Evolutionary conservation across 257 asterid genomes (phyloP).

Genomic region (Cordia subcordata): DNA sequence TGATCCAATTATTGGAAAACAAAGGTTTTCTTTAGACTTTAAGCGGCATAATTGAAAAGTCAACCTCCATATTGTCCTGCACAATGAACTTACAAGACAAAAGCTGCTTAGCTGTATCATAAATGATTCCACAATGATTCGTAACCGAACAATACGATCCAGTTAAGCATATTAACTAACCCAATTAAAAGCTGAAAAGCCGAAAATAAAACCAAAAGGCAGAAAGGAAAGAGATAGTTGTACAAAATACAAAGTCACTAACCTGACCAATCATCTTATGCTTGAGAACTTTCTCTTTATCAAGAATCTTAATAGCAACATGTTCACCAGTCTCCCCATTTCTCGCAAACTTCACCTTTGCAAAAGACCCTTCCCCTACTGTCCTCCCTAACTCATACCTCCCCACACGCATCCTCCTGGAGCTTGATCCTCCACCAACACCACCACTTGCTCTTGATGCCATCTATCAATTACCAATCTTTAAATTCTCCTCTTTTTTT

Average conservation of each 20-base stretch:
- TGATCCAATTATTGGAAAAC: too few species aligned
- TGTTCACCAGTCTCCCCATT: constrained; percentile 68
- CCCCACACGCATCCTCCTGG: constrained; percentile 64
- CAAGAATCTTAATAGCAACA: constrained; percentile 95
- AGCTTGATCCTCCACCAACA: constrained; percentile 7
- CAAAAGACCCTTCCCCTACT: constrained; percentile 86
- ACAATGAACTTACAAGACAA: too few species aligned
- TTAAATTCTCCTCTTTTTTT: too few species aligned
- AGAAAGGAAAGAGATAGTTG: too few species aligned
- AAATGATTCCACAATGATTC: too few species aligned
- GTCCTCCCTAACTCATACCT: constrained; percentile 92
- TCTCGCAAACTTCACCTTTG: constrained; percentile 89
- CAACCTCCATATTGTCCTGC: too few species aligned
- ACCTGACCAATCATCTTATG: constrained; percentile 97
- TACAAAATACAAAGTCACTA: background rate
- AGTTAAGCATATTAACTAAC: constrained; percentile 1
- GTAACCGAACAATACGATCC: too few species aligned
- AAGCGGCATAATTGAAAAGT: too few species aligned
- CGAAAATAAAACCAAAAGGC: background rate
- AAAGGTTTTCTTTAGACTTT: too few species aligned
- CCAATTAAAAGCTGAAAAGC: background rate
- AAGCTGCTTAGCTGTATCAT: too few species aligned
- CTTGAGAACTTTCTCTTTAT: constrained; percentile 81
- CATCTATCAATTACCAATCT: constrained; percentile 27
- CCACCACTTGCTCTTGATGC: constrained; percentile 32